Percentiles rank a stretch among this genome's conserved stretches.
Conservation (phyloP, 164 flowering plant species). For the Vitis riparia region DNA sequence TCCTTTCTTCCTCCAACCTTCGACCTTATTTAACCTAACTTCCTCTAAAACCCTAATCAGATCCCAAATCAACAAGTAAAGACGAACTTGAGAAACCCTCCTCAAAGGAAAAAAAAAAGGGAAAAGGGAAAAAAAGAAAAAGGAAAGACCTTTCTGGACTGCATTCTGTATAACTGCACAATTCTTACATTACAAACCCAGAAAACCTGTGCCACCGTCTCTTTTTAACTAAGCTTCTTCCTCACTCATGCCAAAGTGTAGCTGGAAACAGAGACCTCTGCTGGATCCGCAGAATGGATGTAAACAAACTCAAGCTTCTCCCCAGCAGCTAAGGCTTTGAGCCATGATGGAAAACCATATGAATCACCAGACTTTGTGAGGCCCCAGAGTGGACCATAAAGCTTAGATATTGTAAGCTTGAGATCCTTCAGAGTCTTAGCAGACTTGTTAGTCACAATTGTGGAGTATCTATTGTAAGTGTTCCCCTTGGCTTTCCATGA, state of each 20-base stretch:
- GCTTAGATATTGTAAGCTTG: slow-evolving; percentile 60
- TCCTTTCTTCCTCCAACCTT: slow-evolving; percentile 60
- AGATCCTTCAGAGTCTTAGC: slow-evolving; percentile 55
- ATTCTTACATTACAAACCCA: slow-evolving; percentile 25
- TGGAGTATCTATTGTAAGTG: slow-evolving; percentile 79
- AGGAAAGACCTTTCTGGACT: slow-evolving; percentile 25
- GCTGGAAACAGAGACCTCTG: slow-evolving; percentile 54
- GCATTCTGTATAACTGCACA: slow-evolving; percentile 53
- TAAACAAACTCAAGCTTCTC: slow-evolving; percentile 81
- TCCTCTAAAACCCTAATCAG: slow-evolving; percentile 14
- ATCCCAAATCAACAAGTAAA: slow-evolving; percentile 21
- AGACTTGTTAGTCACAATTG: slow-evolving; percentile 69
- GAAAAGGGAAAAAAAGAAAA: slow-evolving; percentile 2
- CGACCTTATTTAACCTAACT: slow-evolving; percentile 30
- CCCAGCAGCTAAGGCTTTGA: slow-evolving; percentile 55
- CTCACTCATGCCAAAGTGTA: slow-evolving; percentile 49
- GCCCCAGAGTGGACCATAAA: slow-evolving; percentile 90
- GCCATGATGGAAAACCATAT: slow-evolving; percentile 67
- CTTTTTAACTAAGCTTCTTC: not conserved
- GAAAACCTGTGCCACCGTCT: slow-evolving; percentile 11
- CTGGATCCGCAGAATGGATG: slow-evolving; percentile 65
- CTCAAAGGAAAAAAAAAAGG: not conserved
- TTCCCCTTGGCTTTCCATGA: slow-evolving; percentile 65
- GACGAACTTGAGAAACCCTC: slow-evolving; percentile 1
- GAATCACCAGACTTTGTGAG: slow-evolving; percentile 45